These are phyloP conservation scores for Talaromyces ruber DNA, from an alignment of 495 filamentous ascomycete genomes.

Conservation along the genomic window DNA sequence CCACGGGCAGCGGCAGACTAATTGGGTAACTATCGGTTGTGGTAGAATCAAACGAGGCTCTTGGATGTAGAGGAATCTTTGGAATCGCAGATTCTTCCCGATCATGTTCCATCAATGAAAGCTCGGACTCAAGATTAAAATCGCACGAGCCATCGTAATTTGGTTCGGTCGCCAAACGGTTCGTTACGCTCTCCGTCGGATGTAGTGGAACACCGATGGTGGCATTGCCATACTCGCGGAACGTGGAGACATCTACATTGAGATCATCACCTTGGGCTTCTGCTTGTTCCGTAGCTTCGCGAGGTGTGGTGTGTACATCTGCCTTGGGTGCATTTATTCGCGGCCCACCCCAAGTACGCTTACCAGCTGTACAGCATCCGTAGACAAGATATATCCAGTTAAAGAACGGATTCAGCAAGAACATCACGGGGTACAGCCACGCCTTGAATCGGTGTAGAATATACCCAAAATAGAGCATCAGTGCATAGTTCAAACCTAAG, in stretches of 20 bases:
- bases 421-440: slow-evolving; percentile 94
- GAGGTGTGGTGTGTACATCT: slow-evolving; percentile 67
- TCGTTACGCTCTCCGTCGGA: slow-evolving; percentile 66
- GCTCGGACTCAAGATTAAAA: slow-evolving; percentile 25
- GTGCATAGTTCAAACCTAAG: slow-evolving; percentile 83
- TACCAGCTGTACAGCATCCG: slow-evolving; percentile 82
- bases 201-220: slow-evolving; percentile 48
- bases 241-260: slow-evolving; percentile 85
- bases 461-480: slow-evolving; percentile 94
- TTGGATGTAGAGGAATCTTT: slow-evolving; percentile 45
- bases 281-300: slow-evolving; percentile 75
- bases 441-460: slow-evolving; percentile 85
- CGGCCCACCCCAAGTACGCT: slow-evolving; percentile 94
- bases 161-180: slow-evolving; percentile 36
- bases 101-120: slow-evolving; percentile 27
- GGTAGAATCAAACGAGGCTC: slow-evolving; percentile 65
- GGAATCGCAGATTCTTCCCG: slow-evolving; percentile 37
- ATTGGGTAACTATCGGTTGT: slow-evolving; percentile 56
- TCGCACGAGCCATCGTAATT: slow-evolving; percentile 48
- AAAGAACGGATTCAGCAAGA: slow-evolving; percentile 90
- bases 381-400: slow-evolving; percentile 98
- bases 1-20: slow-evolving; percentile 67
- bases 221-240: slow-evolving; percentile 61
- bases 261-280: slow-evolving; percentile 78
- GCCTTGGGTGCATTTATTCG: slow-evolving; percentile 86